Conservation (phyloP, 306 rosid species). For the Castanea crenata region DNA sequence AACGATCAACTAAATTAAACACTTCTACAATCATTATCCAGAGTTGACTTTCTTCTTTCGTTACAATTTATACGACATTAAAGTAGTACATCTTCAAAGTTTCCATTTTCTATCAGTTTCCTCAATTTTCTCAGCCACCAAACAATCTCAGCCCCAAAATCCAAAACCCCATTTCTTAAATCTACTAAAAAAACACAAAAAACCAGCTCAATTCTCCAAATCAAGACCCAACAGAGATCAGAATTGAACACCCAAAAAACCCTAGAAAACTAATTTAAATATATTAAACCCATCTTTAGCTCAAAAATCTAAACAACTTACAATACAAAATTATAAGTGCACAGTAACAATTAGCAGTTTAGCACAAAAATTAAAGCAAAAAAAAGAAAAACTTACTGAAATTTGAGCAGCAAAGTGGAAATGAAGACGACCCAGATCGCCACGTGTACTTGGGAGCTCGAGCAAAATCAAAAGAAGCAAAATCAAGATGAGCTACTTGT, state of each 20-base stretch:
- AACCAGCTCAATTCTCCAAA: conserved; percentile 36
- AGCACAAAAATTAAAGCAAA: conserved; percentile 1
- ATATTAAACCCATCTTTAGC: conserved; percentile 14
- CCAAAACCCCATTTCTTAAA: conserved; percentile 24
- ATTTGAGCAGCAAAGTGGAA: conserved; percentile 6
- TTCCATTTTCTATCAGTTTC: conserved; percentile 7
- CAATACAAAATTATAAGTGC: conserved; percentile 2
- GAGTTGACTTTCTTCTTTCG: conserved; percentile 9
- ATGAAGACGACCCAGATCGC: conserved; percentile 4
- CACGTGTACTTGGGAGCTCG: conserved; percentile 8
- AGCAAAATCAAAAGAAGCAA: conserved; percentile 10
- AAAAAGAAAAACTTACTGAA: background rate
- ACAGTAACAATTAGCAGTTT: conserved; percentile 9
- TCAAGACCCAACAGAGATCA: conserved; percentile 26
- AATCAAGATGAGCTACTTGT: conserved; percentile 1
- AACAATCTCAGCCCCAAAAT: conserved; percentile 18
- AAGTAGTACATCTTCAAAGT: background rate
- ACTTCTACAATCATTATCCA: background rate
- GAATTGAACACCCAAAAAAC: conserved; percentile 12
- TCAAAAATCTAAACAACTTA: background rate
- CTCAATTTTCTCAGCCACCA: conserved; percentile 19
- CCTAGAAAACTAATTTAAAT: background rate
- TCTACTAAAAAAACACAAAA: conserved; percentile 4
- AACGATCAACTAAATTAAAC: conserved; percentile 7
- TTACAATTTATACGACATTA: conserved; percentile 12